These are phyloP conservation scores for Guadua angustifolia DNA, from an alignment of 176 grass and related monocot genomes.

Conservation along the genomic window DNA sequence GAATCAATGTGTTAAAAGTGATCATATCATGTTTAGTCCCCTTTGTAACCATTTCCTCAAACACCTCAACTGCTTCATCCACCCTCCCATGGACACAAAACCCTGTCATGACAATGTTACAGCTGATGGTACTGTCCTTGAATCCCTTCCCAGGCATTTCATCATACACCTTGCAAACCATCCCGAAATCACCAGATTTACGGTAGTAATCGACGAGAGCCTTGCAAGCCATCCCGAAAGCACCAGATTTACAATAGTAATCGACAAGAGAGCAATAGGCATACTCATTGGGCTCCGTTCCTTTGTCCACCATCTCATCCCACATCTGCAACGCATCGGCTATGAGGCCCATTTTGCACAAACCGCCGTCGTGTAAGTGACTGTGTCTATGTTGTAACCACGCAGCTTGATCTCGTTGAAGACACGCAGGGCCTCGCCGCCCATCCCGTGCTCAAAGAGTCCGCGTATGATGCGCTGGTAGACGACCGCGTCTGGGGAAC, in stretches of 20 bases:
- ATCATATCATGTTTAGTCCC: slow-evolving; percentile 64
- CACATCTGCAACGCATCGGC: slow-evolving; percentile 49
- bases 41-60: slow-evolving; percentile 65
- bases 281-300: slow-evolving; percentile 63
- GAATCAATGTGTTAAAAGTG: slow-evolving; percentile 76
- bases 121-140: slow-evolving; percentile 62
- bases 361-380: slow-evolving; percentile 60
- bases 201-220: not conserved
- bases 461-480: slow-evolving; percentile 68
- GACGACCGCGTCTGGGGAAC: slow-evolving; percentile 45
- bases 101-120: slow-evolving; percentile 61
- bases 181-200: slow-evolving; percentile 62
- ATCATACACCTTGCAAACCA: slow-evolving; percentile 60
- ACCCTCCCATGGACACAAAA: slow-evolving; percentile 57
- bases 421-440: slow-evolving; percentile 62
- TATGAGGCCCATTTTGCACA: slow-evolving; percentile 51
- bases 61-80: slow-evolving; percentile 56
- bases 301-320: slow-evolving; percentile 72
- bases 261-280: slow-evolving; percentile 55
- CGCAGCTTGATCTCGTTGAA: slow-evolving; percentile 77
- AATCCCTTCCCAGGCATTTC: slow-evolving; percentile 74
- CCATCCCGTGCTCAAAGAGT: slow-evolving; percentile 49
- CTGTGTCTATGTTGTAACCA: slow-evolving; percentile 58
- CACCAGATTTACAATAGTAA: slow-evolving; percentile 10
- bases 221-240: too few species aligned